phyloP scores from a whole-genome alignment of 2,329 filamentous ascomycete genomes.

The Tolypocladium album region DNA sequence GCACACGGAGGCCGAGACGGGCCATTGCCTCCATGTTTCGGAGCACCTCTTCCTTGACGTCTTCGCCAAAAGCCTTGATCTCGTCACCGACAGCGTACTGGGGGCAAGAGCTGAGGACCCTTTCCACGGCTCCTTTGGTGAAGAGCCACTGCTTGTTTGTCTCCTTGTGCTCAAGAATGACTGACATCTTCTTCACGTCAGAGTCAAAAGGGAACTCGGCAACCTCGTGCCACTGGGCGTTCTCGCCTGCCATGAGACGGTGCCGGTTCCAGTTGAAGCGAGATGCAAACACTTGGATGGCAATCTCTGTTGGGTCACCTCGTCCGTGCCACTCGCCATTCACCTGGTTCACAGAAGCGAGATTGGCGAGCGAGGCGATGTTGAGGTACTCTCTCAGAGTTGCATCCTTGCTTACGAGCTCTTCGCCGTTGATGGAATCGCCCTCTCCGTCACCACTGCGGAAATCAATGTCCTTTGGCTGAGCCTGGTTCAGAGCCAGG shows the following conservation, averaged over 20 bases:
- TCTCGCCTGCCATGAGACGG: constrained; percentile 36
- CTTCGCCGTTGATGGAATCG: constrained; percentile 11
- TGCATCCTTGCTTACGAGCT: constrained; percentile 32
- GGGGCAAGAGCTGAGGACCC: constrained; percentile 53
- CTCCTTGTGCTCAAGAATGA: constrained; percentile 44
- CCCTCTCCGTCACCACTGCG: constrained; percentile 14
- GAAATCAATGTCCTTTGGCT: constrained; percentile 24
- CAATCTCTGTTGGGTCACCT: constrained; percentile 57
- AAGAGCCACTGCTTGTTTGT: constrained; percentile 37
- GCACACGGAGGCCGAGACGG: constrained; percentile 55
- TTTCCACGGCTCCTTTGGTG: constrained; percentile 60
- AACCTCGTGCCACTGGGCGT: constrained; percentile 43
- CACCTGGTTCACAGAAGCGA: constrained; percentile 49
- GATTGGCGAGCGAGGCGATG: constrained; percentile 53
- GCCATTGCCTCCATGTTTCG: constrained; percentile 59
- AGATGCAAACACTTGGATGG: constrained; percentile 62
- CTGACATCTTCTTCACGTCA: constrained; percentile 66
- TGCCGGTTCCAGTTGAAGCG: constrained; percentile 55
- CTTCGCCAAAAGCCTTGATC: constrained; percentile 36
- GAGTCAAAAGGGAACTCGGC: constrained; percentile 68
- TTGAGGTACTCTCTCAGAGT: constrained; percentile 46
- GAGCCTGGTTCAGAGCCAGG: constrained; percentile 25
- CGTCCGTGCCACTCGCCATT: constrained; percentile 49
- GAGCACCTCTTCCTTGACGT: constrained; percentile 45
- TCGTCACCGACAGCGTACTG: constrained; percentile 33